Evolutionary conservation across 2,329 filamentous ascomycete genomes (phyloP).

Genomic region (Colletotrichum horii): DNA sequence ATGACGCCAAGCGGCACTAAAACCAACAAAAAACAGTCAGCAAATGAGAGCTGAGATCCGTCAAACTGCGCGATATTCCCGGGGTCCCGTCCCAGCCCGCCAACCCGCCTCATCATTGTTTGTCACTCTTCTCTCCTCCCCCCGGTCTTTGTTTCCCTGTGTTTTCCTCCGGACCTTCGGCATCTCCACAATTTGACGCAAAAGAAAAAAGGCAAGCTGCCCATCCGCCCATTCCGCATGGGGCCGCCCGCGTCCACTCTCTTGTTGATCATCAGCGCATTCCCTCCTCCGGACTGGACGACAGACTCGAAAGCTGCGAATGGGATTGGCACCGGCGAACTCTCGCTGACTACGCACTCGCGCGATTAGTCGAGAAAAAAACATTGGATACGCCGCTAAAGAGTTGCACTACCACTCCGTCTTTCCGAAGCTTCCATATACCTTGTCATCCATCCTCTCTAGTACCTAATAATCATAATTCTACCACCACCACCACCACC

Average conservation of each 20-base stretch:
- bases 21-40: neutral
- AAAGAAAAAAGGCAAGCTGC: neutral
- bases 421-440: slow-evolving; percentile 10
- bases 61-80: neutral
- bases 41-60: neutral
- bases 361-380: neutral
- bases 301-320: neutral
- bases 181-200: slow-evolving; percentile 8
- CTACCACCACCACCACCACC: neutral
- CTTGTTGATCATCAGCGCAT: neutral
- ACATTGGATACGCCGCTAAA: neutral
- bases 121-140: neutral
- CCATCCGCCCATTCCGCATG: slow-evolving; percentile 10
- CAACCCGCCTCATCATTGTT: neutral
- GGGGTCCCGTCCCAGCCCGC: neutral
- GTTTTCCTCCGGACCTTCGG: slow-evolving; percentile 6
- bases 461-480: neutral
- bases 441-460: neutral
- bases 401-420: neutral
- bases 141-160: neutral
- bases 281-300: neutral
- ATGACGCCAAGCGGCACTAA: neutral
- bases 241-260: neutral
- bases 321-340: neutral
- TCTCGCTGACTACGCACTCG: neutral